Conservation (phyloP, 1,284 basidiomycete species). For the Marasmius sp. region DNA sequence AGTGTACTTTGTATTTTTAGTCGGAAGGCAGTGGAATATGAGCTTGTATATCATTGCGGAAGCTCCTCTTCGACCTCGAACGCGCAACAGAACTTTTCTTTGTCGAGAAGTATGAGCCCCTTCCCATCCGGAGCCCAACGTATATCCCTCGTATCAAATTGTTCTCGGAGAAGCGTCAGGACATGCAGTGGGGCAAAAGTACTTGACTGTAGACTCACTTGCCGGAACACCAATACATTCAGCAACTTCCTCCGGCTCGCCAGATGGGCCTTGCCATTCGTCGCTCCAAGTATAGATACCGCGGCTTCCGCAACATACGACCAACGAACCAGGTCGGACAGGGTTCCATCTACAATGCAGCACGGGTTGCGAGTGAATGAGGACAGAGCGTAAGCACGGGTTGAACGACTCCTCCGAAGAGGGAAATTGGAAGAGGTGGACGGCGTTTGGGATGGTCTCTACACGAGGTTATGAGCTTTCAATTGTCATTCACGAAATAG, state of each 20-base stretch:
- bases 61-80: constrained; percentile 68
- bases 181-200: background rate
- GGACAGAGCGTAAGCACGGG: constrained; percentile 62
- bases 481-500: constrained; percentile 2
- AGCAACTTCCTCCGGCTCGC: constrained; percentile 66
- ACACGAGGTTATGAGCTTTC: background rate
- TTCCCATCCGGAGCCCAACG: constrained; percentile 85
- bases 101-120: constrained; percentile 69
- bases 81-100: constrained; percentile 79
- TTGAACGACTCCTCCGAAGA: constrained; percentile 48
- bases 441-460: constrained; percentile 63
- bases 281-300: constrained; percentile 82
- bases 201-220: constrained; percentile 44
- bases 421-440: constrained; percentile 67
- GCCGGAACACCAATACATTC: constrained; percentile 81
- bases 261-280: constrained; percentile 66
- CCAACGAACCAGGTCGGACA: constrained; percentile 64
- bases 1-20: background rate
- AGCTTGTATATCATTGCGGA: background rate
- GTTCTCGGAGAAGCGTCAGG: constrained; percentile 38
- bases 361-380: constrained; percentile 63
- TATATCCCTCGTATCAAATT: constrained; percentile 64
- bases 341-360: constrained; percentile 76
- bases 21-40: background rate
- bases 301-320: constrained; percentile 65